Evolutionary conservation across 768 basidiomycete genomes (phyloP), one percentile per base, ranked within the genome.

Genomic region (Amanita pallidorosea): DNA sequence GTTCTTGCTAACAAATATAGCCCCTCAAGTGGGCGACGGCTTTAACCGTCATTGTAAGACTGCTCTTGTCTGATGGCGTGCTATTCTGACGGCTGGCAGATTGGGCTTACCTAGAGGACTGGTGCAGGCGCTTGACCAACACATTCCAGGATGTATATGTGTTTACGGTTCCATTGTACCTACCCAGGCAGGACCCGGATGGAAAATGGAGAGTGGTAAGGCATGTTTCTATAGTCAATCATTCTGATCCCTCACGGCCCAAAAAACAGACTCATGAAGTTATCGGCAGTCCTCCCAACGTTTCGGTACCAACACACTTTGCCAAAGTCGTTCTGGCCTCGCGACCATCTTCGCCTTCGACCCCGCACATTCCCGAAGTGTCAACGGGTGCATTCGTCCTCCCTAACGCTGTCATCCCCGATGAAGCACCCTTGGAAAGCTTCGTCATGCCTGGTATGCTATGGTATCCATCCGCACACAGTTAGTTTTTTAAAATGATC

Each of bases 81-180:
- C 11, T 40, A 8, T 40, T 7, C 49, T 49, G 34, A 53, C 18
- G 35, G 45, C 49, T 18, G 7, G 5, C 57, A 96, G 93, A 97
- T 63, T 98, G 94, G 94, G 94, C 92, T 8, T 96, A 94, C 64
- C 67, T 95, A 13, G 91, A 96, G 66, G 85, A 96, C 58, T 99
- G 94, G 85, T 97, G 94, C 65, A 76, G 96, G 37, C 77, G 83
- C 8, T 75, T 98, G 45, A 97, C 95, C 0, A 75, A 70, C n/a
- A 77, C 73, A 25, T 99, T 96, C 64, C 69, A 87, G 37, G 93
- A 99, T 61, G 96, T 99, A 45, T 99, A 94, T 66, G 83, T 98
- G 43, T 99, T 99, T 69, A 99, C 96, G 3, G 76, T 99, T 15
- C 96, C 96, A 0, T 72, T 99, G n/a, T 99, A 98, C 68, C 79